Base-by-base conservation (phyloP, 768 basidiomycete species). In the Leccinum broughii region DNA sequence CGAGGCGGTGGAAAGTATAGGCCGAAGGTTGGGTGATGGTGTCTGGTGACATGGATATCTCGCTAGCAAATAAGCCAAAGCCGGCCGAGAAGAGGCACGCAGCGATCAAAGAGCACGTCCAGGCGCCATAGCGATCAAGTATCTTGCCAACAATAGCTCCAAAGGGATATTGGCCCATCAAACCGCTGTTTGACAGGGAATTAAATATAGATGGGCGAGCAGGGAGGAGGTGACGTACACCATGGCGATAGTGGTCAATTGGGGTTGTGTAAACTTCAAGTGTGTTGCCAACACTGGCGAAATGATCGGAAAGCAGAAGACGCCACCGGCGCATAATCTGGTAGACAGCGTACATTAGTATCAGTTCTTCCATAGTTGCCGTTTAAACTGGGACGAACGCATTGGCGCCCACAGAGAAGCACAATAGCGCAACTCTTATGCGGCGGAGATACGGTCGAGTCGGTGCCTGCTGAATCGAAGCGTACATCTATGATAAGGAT, bases 141-240 rank as follows among this genome's bases (percentile, higher is more conserved):
- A 87, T 69, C 62, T 84, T 86, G 51, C 92, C 92, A 46, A 87
- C 84, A 1, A 90, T 15, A 2, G 85, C 85, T 20, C 88, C 83
- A 59, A 90, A 79, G 3, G 90, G 89, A 71, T 93, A 93, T 76
- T 93, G 90, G 5, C 89, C 88, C 62, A 86, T 82, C 82, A 93
- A 85, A 3, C 88, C 92, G n/a, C 92, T 93, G 55, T 37, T 41
- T 56, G 28, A 13, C 51, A 55, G 32, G 34, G 9, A 17, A 5
- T 13, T 66, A 4, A 1, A 22, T 48, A 48, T 22, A 41, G 65
- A 59, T 24, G 6, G 44, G 13, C 3, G 32, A 58, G 15, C 44
- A 17, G 6, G 10, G 34, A 26, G 46, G 15, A 71, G 81, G 76
- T 68, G 22, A 70, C 87, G 76, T 74, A 92, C 91, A 86, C 88